Conservation (phyloP, 352 stramenopile genomes). For the Pilasporangium apinafurcum region DNA sequence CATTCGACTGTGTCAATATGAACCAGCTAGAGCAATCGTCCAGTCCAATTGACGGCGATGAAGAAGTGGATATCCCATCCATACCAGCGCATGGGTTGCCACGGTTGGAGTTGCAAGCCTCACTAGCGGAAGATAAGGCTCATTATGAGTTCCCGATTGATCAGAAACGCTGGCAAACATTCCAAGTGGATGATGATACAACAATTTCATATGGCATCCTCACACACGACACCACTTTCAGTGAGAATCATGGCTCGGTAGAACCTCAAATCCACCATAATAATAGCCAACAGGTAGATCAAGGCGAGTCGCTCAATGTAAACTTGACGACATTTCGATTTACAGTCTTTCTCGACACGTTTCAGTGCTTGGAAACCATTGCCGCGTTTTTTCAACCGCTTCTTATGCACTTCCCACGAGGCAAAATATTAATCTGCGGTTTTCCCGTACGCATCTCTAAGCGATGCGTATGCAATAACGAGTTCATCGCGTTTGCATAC, state of each 20-base stretch:
- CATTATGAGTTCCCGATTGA: conserved; percentile 31
- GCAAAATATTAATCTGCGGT: conserved; percentile 58
- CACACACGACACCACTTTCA: conserved; percentile 16
- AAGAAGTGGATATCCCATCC: neutral
- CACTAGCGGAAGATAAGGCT: conserved; percentile 7
- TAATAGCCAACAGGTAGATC: neutral
- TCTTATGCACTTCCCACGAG: conserved; percentile 48
- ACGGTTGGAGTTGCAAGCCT: neutral
- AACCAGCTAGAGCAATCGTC: too few species aligned
- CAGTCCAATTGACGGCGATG: neutral
- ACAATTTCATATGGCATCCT: conserved; percentile 43
- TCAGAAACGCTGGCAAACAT: conserved; percentile 28
- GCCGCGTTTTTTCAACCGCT: conserved; percentile 50
- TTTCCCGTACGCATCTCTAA: conserved; percentile 34
- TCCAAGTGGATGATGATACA: conserved; percentile 37
- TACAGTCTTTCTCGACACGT: conserved; percentile 60
- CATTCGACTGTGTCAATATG: too few species aligned
- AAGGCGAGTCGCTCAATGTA: neutral
- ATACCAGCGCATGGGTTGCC: neutral
- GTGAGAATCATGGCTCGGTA: neutral
- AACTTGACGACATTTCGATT: conserved; percentile 32
- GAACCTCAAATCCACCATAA: neutral
- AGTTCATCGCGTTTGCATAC: conserved; percentile 35
- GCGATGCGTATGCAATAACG: conserved; percentile 39
- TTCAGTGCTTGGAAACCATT: conserved; percentile 57